Evolutionary conservation across 352 stramenopile species (phyloP).

Genomic region (Phytopythium litorale): DNA sequence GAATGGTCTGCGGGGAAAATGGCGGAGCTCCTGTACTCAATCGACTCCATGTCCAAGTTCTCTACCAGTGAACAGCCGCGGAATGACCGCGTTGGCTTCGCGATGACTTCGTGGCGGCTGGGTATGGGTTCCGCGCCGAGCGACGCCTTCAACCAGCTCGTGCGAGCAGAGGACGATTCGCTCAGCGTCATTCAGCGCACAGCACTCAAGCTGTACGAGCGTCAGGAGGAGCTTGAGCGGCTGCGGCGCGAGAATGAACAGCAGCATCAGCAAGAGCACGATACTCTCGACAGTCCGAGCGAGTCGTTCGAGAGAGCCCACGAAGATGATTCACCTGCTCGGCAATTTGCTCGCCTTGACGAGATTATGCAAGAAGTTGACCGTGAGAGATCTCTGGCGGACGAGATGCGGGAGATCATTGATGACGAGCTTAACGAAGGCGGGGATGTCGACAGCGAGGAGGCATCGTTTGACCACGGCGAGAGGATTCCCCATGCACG

Average conservation of each 20-base stretch:
- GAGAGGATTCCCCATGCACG: conserved; percentile 4
- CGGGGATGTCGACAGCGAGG: conserved; percentile 1
- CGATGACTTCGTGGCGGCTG: neutral
- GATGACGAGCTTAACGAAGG: no score
- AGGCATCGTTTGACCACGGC: neutral
- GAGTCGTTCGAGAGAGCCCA: neutral
- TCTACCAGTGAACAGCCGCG: neutral
- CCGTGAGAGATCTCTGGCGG: neutral
- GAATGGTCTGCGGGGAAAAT: neutral
- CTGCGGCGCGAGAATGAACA: conserved; percentile 13
- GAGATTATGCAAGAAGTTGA: conserved; percentile 8
- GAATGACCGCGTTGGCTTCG: neutral
- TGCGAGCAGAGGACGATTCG: conserved; percentile 63
- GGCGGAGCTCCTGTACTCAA: neutral
- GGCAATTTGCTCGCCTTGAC: neutral
- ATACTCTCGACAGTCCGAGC: neutral
- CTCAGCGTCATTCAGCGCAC: conserved; percentile 61
- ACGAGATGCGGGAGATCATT: neutral
- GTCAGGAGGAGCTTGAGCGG: conserved; percentile 31
- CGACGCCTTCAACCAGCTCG: conserved; percentile 33
- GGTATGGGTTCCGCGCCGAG: neutral
- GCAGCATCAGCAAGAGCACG: conserved; percentile 4
- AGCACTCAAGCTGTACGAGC: conserved; percentile 41
- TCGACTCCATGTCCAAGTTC: conserved; percentile 1
- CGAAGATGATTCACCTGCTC: neutral